phyloP scores from a whole-genome alignment of 192 early-diverging fungal genomes.

The Rhizophagus clarus region DNA sequence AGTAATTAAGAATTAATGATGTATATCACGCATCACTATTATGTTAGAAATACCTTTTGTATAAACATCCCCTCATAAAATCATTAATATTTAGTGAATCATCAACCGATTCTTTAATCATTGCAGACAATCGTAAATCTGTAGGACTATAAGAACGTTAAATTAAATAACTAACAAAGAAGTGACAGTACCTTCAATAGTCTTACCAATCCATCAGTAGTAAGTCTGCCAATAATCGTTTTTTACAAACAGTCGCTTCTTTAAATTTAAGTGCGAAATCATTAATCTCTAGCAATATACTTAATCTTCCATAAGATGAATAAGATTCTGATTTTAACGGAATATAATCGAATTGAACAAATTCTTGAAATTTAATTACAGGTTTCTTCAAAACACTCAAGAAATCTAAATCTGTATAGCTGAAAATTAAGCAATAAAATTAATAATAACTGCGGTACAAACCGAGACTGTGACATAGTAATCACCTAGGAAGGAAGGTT shows the following conservation, averaged over 20 bases:
- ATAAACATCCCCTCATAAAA: neutral
- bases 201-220: conserved; percentile 14
- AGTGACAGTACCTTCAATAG: neutral
- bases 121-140: neutral
- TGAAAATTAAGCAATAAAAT: neutral
- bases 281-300: neutral
- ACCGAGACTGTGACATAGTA: neutral
- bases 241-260: neutral
- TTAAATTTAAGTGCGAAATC: neutral
- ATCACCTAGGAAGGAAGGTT: conserved; percentile 25
- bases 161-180: neutral
- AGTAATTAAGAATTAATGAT: neutral
- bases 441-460: neutral
- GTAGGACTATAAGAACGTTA: neutral
- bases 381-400: neutral
- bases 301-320: neutral
- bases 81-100: neutral
- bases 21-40: neutral
- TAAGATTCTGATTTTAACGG: neutral
- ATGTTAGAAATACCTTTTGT: neutral
- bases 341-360: neutral
- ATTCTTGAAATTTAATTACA: neutral
- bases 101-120: neutral
- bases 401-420: neutral
- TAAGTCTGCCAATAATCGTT: neutral